Evolutionary conservation across 176 grass and related monocot species (phyloP).

Genomic region (Oryza australiensis): DNA sequence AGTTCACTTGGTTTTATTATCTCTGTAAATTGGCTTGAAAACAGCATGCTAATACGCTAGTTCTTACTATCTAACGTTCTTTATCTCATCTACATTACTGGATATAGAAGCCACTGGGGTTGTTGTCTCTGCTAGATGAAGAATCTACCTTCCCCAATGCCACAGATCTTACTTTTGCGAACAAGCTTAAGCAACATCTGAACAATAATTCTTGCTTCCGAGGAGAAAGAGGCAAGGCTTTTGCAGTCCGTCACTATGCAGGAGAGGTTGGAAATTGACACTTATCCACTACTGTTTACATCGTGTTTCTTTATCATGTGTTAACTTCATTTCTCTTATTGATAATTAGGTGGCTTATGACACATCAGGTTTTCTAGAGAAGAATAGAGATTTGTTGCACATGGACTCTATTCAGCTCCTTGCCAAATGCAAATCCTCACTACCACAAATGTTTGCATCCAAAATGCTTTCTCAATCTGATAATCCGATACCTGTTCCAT

Average conservation of each 20-base stretch:
- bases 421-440: constrained; percentile 67
- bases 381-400: constrained; percentile 96
- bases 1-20: constrained; percentile 6
- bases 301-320: constrained; percentile 19
- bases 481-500: constrained; percentile 46
- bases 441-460: constrained; percentile 83
- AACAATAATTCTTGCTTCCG: constrained; percentile 71
- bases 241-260: constrained; percentile 81
- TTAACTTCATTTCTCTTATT: constrained; percentile 17
- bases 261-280: constrained; percentile 80
- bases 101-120: constrained; percentile 80
- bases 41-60: not conserved
- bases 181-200: constrained; percentile 94
- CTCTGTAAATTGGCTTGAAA: constrained; percentile 6
- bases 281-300: not conserved
- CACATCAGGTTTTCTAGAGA: constrained; percentile 93
- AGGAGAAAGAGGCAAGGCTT: constrained; percentile 91
- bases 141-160: constrained; percentile 97
- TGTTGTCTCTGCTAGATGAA: constrained; percentile 94
- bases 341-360: constrained; percentile 75
- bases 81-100: constrained; percentile 26
- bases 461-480: constrained; percentile 90
- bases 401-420: constrained; percentile 92
- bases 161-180: constrained; percentile 93
- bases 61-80: not conserved